Evolutionary conservation across 2,329 filamentous ascomycete genomes (phyloP).

Genomic region (Ophiosphaerella narmari): DNA sequence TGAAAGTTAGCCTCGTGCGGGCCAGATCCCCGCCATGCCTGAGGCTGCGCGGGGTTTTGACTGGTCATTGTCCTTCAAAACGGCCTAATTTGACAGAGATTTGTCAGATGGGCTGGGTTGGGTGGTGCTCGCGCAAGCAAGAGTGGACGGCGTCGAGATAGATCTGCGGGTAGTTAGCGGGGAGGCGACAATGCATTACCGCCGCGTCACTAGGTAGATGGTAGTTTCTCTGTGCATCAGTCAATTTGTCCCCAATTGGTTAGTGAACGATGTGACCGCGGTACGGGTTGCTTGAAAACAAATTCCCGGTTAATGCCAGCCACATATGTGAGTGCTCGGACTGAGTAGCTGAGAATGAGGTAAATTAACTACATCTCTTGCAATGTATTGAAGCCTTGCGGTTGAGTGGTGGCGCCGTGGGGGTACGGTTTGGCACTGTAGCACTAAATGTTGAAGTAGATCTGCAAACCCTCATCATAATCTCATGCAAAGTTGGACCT

Average conservation of each 20-base stretch:
- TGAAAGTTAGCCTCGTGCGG: not conserved
- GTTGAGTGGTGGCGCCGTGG: not conserved
- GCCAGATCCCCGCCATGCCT: not conserved
- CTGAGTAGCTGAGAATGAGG: not conserved
- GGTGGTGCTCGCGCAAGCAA: too few species aligned
- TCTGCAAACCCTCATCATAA: slow-evolving; percentile 14
- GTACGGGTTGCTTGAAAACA: not conserved
- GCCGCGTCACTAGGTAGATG: not conserved
- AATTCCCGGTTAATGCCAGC: not conserved
- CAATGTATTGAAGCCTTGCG: slow-evolving; percentile 1
- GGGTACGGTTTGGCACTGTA: not conserved
- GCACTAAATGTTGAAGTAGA: not conserved
- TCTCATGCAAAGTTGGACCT: slow-evolving; percentile 18
- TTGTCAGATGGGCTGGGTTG: too few species aligned
- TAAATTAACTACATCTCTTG: not conserved
- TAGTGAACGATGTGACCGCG: not conserved
- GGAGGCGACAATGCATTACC: slow-evolving; percentile 1
- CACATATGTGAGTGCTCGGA: not conserved
- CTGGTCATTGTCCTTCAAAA: not conserved
- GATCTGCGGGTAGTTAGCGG: slow-evolving; percentile 1
- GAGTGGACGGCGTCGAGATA: not conserved
- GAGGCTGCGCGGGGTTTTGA: not conserved
- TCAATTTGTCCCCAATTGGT: not conserved
- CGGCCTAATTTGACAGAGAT: too few species aligned
- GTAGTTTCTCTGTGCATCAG: slow-evolving; percentile 9